phyloP scores from a whole-genome alignment of 202 grass and related monocot genomes.

The Alloteropsis angusta region DNA sequence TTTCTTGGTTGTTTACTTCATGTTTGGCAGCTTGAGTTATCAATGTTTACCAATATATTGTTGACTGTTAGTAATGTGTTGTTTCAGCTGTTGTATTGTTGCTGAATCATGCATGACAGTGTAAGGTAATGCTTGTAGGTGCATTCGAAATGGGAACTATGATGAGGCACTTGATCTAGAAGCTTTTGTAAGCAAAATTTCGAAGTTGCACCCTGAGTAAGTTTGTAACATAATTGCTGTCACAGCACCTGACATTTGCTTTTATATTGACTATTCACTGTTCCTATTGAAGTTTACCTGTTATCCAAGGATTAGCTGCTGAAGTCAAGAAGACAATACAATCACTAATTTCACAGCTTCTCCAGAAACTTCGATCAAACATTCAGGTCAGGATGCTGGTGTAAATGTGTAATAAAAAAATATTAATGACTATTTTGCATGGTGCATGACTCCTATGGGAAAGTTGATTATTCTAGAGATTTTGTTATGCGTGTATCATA shows the following conservation, averaged over 20 bases:
- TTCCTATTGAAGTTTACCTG: slow-evolving; percentile 77
- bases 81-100: neutral
- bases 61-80: neutral
- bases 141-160: slow-evolving; percentile 97
- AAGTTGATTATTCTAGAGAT: neutral
- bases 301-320: slow-evolving; percentile 81
- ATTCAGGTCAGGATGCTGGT: slow-evolving; percentile 56
- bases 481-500: neutral
- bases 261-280: slow-evolving; percentile 30
- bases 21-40: neutral
- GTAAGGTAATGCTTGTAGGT: slow-evolving; percentile 44
- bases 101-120: neutral
- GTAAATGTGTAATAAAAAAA: neutral
- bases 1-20: neutral
- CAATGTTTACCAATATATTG: neutral
- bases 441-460: neutral
- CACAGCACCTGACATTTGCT: neutral
- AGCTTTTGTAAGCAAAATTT: slow-evolving; percentile 84
- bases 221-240: slow-evolving; percentile 21
- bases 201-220: slow-evolving; percentile 90
- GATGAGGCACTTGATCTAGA: slow-evolving; percentile 97
- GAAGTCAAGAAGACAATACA: slow-evolving; percentile 94
- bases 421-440: neutral
- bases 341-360: slow-evolving; percentile 90
- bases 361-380: slow-evolving; percentile 95